Evolutionary conservation across 2,329 filamentous ascomycete genomes (phyloP).

Genomic region (Talaromyces marneffei): DNA sequence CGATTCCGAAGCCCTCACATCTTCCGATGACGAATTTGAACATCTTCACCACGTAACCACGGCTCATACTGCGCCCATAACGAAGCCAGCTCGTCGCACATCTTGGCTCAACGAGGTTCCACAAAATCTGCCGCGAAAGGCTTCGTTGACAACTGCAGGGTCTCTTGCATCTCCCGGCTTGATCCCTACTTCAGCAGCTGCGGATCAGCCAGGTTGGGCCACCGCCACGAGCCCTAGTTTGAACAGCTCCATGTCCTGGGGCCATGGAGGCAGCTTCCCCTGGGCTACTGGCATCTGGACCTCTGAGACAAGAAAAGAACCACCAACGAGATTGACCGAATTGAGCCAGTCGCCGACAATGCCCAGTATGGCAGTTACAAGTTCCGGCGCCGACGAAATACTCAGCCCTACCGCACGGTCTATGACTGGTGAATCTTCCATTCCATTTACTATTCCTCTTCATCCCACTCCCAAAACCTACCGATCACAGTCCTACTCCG

Average conservation of each 20-base stretch:
- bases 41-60: slow-evolving; percentile 50
- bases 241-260: slow-evolving; percentile 38
- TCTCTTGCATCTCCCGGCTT: slow-evolving; percentile 75
- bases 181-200: slow-evolving; percentile 72
- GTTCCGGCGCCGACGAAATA: slow-evolving; percentile 48
- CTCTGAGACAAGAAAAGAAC: slow-evolving; percentile 65
- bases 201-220: slow-evolving; percentile 52
- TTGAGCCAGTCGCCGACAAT: slow-evolving; percentile 71
- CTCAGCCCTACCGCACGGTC: slow-evolving; percentile 46
- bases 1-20: slow-evolving; percentile 87
- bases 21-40: slow-evolving; percentile 87
- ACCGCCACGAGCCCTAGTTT: slow-evolving; percentile 33
- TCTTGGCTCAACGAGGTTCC: slow-evolving; percentile 87
- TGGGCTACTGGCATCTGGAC: slow-evolving; percentile 86
- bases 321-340: slow-evolving; percentile 66
- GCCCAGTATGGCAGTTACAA: slow-evolving; percentile 44
- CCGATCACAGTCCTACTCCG: slow-evolving; percentile 93
- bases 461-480: slow-evolving; percentile 90
- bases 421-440: slow-evolving; percentile 49
- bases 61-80: slow-evolving; percentile 46
- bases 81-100: slow-evolving; percentile 62
- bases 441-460: slow-evolving; percentile 80
- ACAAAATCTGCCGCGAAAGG: slow-evolving; percentile 61
- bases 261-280: slow-evolving; percentile 51
- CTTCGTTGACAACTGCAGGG: slow-evolving; percentile 64